Conservation (phyloP, 2,329 filamentous ascomycete species). For the Alternaria ventricosa region DNA sequence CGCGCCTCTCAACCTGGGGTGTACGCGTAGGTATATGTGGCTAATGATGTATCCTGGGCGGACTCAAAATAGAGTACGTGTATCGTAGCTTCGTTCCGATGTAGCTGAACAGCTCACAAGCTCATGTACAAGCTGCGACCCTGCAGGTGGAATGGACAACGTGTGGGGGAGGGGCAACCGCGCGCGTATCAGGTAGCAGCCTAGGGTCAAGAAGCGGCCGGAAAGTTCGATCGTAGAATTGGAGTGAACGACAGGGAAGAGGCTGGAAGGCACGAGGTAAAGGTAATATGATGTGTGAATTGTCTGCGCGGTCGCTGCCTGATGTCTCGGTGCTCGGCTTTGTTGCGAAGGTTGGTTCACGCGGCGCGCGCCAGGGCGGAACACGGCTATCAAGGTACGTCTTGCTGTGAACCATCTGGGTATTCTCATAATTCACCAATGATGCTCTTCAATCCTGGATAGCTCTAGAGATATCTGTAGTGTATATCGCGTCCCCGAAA, state of each 20-base stretch:
- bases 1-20: background rate
- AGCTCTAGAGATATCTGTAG: background rate
- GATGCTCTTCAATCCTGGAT: background rate
- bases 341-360: conserved; percentile 4
- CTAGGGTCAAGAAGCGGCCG: background rate
- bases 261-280: background rate
- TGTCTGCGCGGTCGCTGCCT: background rate
- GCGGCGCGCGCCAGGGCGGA: conserved; percentile 1
- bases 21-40: background rate
- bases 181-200: conserved; percentile 4
- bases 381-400: background rate
- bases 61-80: background rate
- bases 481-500: background rate
- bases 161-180: conserved; percentile 10
- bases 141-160: background rate
- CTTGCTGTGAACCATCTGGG: background rate
- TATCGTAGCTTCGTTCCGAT: background rate
- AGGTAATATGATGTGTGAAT: background rate
- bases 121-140: background rate
- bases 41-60: background rate
- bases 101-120: background rate
- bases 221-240: no score
- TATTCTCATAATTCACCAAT: background rate
- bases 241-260: background rate
- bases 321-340: conserved; percentile 1